Evolutionary conservation across 352 stramenopile genomes (phyloP), one percentile per base, ranked within the genome.

Genomic region (Globisporangium camurandrum): DNA sequence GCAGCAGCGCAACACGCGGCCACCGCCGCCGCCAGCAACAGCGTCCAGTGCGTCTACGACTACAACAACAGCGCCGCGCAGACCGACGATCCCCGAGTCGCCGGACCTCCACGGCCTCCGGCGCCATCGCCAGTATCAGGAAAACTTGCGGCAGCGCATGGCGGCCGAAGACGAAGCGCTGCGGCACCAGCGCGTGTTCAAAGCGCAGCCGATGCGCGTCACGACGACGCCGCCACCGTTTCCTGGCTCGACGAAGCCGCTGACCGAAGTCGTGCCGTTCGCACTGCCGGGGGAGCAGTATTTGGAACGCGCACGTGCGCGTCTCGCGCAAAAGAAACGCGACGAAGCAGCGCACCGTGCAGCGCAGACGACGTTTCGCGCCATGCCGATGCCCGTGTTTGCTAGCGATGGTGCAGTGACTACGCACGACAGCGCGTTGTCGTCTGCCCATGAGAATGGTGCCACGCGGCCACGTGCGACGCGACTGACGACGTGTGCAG

Each of bases 201-300:
- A 67, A 66, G 79, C 79, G 8, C 75, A 88, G n/a, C 79, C 79
- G 0, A 84, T 91, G 41, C 72, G 70, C 30, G 36, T 86, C 26
- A 67, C 66, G 1, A 71, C 74, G 11, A 80, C 63, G 7, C 79
- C 76, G 27, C 64, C 61, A 14, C 70, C 51, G 33, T 88, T 88
- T 49, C 68, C 85, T 57, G 76, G 79, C 19, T 88, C 79, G 0
- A 75, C 63, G n/a, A 83, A 83, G 46, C 79, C 76, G 24, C 60
- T 85, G 16, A 91, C 79, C 1, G 76, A 88, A 37, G 61, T 85
- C 11, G 62, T 77, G 49, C 79, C 76, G 17, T 91, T 91, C 33
- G 51, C 74, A 17, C 56, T 91, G 3, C 66, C 64, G 24, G 66
- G 76, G 9, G 72, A 91, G 16, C 57, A 62, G 24, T 68, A 71